Conservation (phyloP, 78 protist genomes). For the Dictyostelium intermedium region DNA sequence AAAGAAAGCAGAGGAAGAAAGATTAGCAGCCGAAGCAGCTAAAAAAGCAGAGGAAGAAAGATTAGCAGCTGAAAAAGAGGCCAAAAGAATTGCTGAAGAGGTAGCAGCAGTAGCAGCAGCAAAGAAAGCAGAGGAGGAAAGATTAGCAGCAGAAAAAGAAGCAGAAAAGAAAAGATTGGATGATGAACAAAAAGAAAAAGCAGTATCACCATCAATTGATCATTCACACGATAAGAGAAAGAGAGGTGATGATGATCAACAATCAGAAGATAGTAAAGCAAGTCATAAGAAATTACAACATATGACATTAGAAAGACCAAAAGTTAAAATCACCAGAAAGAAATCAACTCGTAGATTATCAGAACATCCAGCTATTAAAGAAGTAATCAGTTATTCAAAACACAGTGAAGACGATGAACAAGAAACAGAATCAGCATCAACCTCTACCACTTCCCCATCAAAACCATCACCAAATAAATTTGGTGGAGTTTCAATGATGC, state of each 20-base stretch:
- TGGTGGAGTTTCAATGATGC: slow-evolving; percentile 16
- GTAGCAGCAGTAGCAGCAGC: not conserved
- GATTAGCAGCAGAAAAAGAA: not conserved
- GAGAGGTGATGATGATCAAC: not conserved
- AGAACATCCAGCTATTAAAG: slow-evolving; percentile 54
- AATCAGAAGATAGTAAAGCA: not conserved
- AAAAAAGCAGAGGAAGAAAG: not conserved
- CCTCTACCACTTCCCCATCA: not conserved
- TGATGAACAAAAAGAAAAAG: slow-evolving; percentile 7
- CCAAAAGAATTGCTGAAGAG: not conserved
- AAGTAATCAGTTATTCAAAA: slow-evolving; percentile 9
- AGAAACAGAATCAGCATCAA: not conserved
- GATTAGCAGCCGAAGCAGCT: not conserved
- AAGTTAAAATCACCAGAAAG: slow-evolving; percentile 35
- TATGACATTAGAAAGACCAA: slow-evolving; percentile 71
- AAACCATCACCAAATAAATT: slow-evolving; percentile 23
- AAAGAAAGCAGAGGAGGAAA: not conserved
- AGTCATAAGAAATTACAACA: not conserved
- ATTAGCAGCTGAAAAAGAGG: not conserved
- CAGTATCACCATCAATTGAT: not conserved
- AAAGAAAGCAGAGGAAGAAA: no score
- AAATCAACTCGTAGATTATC: slow-evolving; percentile 46
- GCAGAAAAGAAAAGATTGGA: not conserved
- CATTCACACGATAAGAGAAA: not conserved
- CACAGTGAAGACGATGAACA: not conserved